A percentile compares a stretch with the other conserved stretches of the same genome.
Evolutionary conservation across 768 basidiomycete species (phyloP).

Genomic region (Crucibulum laeve): DNA sequence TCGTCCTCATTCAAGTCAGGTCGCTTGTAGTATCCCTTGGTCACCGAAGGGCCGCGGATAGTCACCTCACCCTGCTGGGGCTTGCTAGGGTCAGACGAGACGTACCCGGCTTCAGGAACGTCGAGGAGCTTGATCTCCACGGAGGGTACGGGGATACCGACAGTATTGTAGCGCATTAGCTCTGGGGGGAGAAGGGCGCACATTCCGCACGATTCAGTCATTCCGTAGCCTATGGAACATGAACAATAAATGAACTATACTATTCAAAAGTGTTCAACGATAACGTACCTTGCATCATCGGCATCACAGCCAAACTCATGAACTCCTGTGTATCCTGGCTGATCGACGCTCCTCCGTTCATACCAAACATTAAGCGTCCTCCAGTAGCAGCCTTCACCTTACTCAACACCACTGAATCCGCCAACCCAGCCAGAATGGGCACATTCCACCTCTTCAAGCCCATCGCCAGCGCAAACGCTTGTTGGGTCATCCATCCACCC

Average conservation of each 20-base stretch:
- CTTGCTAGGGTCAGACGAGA: conserved; percentile 60
- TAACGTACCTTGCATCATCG: conserved; percentile 75
- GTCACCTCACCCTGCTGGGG: conserved; percentile 85
- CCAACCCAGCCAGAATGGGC: conserved; percentile 61
- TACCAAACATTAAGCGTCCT: conserved; percentile 73
- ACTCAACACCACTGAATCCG: conserved; percentile 73
- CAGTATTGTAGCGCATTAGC: conserved; percentile 65
- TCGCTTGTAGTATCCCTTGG: conserved; percentile 87
- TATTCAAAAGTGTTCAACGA: not conserved
- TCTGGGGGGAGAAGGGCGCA: conserved; percentile 85
- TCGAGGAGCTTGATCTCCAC: conserved; percentile 86
- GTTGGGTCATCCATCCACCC: conserved; percentile 62
- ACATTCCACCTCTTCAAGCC: conserved; percentile 67
- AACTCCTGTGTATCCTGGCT: conserved; percentile 90
- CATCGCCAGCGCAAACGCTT: conserved; percentile 77
- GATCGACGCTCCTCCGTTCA: conserved; percentile 86
- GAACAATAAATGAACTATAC: not conserved
- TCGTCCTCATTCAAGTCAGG: conserved; percentile 85
- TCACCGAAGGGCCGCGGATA: conserved; percentile 84
- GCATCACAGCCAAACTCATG: conserved; percentile 74
- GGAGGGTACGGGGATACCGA: conserved; percentile 86
- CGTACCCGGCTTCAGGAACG: conserved; percentile 82
- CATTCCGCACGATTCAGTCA: conserved; percentile 97
- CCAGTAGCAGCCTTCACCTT: conserved; percentile 82
- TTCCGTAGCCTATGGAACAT: conserved; percentile 73